These are phyloP conservation scores for Steccherinum ochraceum DNA, from an alignment of 768 basidiomycete genomes.

Conservation along the genomic window DNA sequence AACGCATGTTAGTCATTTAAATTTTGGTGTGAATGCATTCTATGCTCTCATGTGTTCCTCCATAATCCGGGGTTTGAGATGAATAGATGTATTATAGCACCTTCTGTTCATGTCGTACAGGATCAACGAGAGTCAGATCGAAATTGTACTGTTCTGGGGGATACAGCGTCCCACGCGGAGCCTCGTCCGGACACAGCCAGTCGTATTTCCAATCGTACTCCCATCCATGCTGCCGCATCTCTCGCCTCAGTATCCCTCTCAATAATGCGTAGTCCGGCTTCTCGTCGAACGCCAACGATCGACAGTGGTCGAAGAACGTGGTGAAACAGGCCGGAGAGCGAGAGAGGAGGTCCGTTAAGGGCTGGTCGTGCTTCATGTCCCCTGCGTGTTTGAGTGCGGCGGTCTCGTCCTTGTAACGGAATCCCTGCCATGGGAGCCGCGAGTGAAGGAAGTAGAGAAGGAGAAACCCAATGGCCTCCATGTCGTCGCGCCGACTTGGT, in stretches of 20 bases:
- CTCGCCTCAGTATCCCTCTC: slow-evolving; percentile 8
- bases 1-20: too few relatives aligned
- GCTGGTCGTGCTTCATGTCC: slow-evolving; percentile 12
- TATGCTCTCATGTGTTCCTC: too few relatives aligned
- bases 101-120: too few relatives aligned
- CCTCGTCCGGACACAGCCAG: slow-evolving; percentile 4
- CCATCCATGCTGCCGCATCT: slow-evolving; percentile 8
- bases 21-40: too few relatives aligned
- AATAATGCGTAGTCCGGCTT: slow-evolving; percentile 17
- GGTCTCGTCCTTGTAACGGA: slow-evolving; percentile 5
- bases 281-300: slow-evolving; percentile 14
- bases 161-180: slow-evolving; percentile 5
- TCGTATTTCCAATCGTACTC: slow-evolving; percentile 6
- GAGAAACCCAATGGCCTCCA: slow-evolving; percentile 16
- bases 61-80: too few relatives aligned
- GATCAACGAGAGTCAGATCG: not conserved
- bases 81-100: too few relatives aligned
- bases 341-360: not conserved
- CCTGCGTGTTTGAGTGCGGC: slow-evolving; percentile 4
- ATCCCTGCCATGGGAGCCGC: slow-evolving; percentile 18
- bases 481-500: slow-evolving; percentile 18
- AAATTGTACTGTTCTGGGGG: slow-evolving; percentile 9
- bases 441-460: slow-evolving; percentile 19
- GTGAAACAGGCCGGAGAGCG: slow-evolving; percentile 11
- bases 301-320: slow-evolving; percentile 13